phyloP scores from a whole-genome alignment of 345 rosid genomes.

The Citrus cavaleriei region DNA sequence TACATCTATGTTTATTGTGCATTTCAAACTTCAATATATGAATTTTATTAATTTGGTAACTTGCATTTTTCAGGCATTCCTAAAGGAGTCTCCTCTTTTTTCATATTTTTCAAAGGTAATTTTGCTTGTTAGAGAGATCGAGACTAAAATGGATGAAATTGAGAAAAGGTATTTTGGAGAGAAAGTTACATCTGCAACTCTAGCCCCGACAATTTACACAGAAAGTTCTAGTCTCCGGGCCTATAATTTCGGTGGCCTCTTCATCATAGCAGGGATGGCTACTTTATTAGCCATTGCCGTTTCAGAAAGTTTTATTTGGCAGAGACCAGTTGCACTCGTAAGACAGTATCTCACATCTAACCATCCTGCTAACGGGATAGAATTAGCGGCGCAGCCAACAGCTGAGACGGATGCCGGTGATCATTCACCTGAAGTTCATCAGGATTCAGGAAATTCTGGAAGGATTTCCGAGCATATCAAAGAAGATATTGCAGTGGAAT shows the following conservation, averaged over 20 bases:
- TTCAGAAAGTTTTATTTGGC: background rate
- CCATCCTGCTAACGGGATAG: background rate
- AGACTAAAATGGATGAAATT: background rate
- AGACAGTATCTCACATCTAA: background rate
- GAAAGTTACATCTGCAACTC: background rate
- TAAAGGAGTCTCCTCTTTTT: constrained; percentile 14
- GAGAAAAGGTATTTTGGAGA: constrained; percentile 4
- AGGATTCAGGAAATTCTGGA: background rate
- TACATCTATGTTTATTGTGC: too few species aligned
- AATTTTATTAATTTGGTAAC: background rate
- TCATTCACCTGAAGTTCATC: background rate
- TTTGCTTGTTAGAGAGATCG: constrained; percentile 11
- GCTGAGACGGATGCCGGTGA: background rate
- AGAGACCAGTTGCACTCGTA: background rate
- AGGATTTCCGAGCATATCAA: background rate
- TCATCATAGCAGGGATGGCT: constrained; percentile 9
- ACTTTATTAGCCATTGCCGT: background rate
- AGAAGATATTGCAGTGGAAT: background rate
- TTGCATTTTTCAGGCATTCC: constrained; percentile 11
- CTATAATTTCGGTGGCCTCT: constrained; percentile 26
- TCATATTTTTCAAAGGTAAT: constrained; percentile 20
- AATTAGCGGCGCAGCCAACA: background rate
- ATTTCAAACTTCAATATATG: background rate
- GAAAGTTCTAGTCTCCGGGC: constrained; percentile 2
- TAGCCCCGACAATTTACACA: background rate